Percentiles rank a stretch among this genome's conserved stretches.
Evolutionary conservation across 805 yeast species (phyloP).

Genomic region (Vanderwaltozyma polyspora): DNA sequence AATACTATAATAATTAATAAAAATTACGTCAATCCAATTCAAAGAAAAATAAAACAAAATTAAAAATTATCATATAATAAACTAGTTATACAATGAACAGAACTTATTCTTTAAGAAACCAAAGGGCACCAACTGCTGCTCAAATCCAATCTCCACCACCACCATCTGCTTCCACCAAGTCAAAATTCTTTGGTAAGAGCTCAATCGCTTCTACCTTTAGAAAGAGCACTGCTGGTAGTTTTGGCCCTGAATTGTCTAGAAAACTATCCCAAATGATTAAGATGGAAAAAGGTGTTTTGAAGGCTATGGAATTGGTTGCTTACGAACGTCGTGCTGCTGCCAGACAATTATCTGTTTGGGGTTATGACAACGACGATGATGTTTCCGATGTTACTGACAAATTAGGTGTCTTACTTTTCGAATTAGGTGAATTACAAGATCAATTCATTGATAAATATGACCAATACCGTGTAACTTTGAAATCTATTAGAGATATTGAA

Average conservation of each 20-base stretch:
- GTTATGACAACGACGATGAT: conserved; percentile 95
- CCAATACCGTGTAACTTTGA: conserved; percentile 91
- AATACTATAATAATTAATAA: too few species aligned
- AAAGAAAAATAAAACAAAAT: too few species aligned
- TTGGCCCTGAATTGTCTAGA: conserved; percentile 91
- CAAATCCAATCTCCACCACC: conserved; percentile 74
- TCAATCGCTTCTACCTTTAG: conserved; percentile 61
- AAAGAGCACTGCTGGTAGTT: conserved; percentile 77
- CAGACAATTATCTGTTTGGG: conserved; percentile 94
- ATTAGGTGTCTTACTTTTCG: conserved; percentile 89
- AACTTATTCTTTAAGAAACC: conserved; percentile 70
- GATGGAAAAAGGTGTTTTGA: conserved; percentile 92
- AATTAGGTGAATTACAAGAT: conserved; percentile 96
- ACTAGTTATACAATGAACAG: too few species aligned
- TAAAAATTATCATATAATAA: too few species aligned
- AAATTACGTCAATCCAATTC: too few species aligned
- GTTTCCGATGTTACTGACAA: conserved; percentile 95
- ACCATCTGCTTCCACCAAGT: conserved; percentile 63
- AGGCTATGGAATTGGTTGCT: conserved; percentile 86
- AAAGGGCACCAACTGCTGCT: conserved; percentile 75
- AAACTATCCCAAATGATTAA: conserved; percentile 85
- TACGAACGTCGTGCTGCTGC: conserved; percentile 94
- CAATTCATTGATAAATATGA: conserved; percentile 97
- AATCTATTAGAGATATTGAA: conserved; percentile 91
- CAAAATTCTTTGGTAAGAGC: conserved; percentile 65